Base-by-base conservation (phyloP, 495 filamentous ascomycete genomes). In the Lasiosphaeria hispida region DNA sequence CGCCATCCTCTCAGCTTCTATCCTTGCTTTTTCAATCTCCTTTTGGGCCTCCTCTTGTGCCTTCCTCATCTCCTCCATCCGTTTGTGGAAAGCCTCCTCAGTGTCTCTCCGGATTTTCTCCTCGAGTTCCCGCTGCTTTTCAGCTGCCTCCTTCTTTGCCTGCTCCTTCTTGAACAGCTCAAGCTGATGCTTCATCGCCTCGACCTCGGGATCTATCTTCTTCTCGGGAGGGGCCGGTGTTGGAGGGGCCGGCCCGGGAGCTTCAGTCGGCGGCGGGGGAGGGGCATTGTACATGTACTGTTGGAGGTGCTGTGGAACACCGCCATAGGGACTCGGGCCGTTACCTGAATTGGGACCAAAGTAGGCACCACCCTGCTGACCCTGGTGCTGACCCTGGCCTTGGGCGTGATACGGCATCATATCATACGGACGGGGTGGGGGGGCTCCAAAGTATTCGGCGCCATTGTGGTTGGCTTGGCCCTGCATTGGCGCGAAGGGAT, bases 231-330 rank as follows among this genome's bases (percentile, higher is more conserved):
- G 58, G 0, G 73, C 74, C 0, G 71, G 76, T 0, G 75, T 74
- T 13, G 71, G 69, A 1, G 75, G 55, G 34, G 63, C 43, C 7
- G 64, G 54, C 10, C 42, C 69, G n/a, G 64, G 60, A 34, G 65
- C 48, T 55, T 80, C 76, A 10, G 77, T 79, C 10, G 77, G 75
- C 7, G 76, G 77, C 6, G 77, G 75, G 8, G 76, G 76, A 6
- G 75, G 76, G 10, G 69, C 68, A 58, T 63, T 65, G 47, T 73
- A 70, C 48, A 66, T 69, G 55, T 73, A 77, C 15, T 71, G 69
- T 40, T 74, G 71, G 69, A 79, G 70, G 50, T 66, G 68, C 8
- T 66, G 69, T 19, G 73, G 70, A 45, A 70, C 47, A 44, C 57
- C 42, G 0, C 58, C 64, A n/a, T 66, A 63, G 7, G 61, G 63